These are phyloP conservation scores for Albatrellus ellisii DNA, from an alignment of 768 basidiomycete species.

Conservation along the genomic window DNA sequence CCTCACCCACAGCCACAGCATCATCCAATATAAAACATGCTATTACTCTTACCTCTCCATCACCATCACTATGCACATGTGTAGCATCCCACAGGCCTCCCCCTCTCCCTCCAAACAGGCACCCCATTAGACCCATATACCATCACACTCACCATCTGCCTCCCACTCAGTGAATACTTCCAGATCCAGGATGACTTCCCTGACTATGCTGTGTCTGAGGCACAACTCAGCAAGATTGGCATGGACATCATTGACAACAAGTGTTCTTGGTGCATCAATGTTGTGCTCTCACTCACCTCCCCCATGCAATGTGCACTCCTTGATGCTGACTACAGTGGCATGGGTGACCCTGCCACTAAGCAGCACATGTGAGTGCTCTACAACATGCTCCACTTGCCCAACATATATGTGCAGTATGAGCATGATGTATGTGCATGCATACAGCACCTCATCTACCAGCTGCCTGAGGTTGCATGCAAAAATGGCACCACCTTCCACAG, in stretches of 20 bases:
- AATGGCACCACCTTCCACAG: slow-evolving; percentile 32
- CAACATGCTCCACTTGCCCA: slow-evolving; percentile 50
- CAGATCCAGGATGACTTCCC: slow-evolving; percentile 89
- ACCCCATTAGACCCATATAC: slow-evolving; percentile 49
- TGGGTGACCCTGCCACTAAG: slow-evolving; percentile 40
- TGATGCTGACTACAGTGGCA: slow-evolving; percentile 53
- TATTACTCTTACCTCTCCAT: slow-evolving; percentile 99
- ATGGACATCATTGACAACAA: slow-evolving; percentile 98
- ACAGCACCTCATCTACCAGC: slow-evolving; percentile 51
- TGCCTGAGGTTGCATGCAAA: slow-evolving; percentile 41
- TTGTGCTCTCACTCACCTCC: slow-evolving; percentile 48
- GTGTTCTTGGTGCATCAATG: slow-evolving; percentile 95
- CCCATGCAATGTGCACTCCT: slow-evolving; percentile 42
- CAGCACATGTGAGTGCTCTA: slow-evolving; percentile 56
- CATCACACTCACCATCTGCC: slow-evolving; percentile 62
- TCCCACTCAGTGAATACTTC: slow-evolving; percentile 95
- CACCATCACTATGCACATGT: slow-evolving; percentile 81
- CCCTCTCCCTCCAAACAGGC: slow-evolving; percentile 25
- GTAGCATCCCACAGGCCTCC: slow-evolving; percentile 54
- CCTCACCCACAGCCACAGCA: slow-evolving; percentile 52
- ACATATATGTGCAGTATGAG: slow-evolving; percentile 70
- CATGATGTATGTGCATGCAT: slow-evolving; percentile 54
- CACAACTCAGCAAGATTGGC: slow-evolving; percentile 89
- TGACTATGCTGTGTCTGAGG: slow-evolving; percentile 80
- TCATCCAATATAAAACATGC: slow-evolving; percentile 95